These are phyloP conservation scores for Pyrus pyrifolia DNA, from an alignment of 306 rosid genomes.

Conservation along the genomic window DNA sequence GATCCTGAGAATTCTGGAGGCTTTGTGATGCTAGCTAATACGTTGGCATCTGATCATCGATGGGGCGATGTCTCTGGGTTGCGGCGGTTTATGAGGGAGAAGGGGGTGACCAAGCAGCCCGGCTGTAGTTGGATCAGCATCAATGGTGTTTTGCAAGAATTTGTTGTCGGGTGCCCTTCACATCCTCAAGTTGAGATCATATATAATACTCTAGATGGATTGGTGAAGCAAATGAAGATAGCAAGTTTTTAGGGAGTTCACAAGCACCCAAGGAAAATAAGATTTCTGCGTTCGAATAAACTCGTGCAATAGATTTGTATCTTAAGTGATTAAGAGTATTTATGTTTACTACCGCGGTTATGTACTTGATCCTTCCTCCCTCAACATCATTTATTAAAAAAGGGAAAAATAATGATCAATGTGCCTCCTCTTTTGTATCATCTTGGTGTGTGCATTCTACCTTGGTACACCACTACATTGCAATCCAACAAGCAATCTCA, in stretches of 20 bases:
- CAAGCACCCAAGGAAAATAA: neutral
- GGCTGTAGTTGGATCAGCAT: conserved; percentile 60
- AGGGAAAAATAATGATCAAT: too few relatives aligned
- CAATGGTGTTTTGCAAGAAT: conserved; percentile 54
- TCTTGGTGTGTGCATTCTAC: too few relatives aligned
- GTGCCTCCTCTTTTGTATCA: too few relatives aligned
- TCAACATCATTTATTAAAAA: too few relatives aligned
- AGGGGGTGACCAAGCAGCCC: conserved; percentile 48
- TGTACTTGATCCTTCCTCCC: too few relatives aligned
- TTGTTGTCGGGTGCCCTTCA: conserved; percentile 33
- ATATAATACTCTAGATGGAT: conserved; percentile 26
- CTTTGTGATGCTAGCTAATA: conserved; percentile 58
- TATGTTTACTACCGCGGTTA: too few relatives aligned
- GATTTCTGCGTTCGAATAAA: too few relatives aligned
- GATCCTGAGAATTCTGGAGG: conserved; percentile 48
- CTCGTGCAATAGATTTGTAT: too few relatives aligned
- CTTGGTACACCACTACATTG: too few relatives aligned
- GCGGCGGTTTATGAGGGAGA: conserved; percentile 50
- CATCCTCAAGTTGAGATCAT: conserved; percentile 40
- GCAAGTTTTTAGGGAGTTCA: conserved; percentile 6
- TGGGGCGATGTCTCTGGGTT: conserved; percentile 43
- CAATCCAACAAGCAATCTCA: too few relatives aligned
- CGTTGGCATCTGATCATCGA: conserved; percentile 40
- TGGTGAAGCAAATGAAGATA: conserved; percentile 43
- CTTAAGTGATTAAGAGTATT: too few relatives aligned